Evolutionary conservation across 371 early-diverging fungal genomes (phyloP).

Genomic region (Mortierella polycephala): DNA sequence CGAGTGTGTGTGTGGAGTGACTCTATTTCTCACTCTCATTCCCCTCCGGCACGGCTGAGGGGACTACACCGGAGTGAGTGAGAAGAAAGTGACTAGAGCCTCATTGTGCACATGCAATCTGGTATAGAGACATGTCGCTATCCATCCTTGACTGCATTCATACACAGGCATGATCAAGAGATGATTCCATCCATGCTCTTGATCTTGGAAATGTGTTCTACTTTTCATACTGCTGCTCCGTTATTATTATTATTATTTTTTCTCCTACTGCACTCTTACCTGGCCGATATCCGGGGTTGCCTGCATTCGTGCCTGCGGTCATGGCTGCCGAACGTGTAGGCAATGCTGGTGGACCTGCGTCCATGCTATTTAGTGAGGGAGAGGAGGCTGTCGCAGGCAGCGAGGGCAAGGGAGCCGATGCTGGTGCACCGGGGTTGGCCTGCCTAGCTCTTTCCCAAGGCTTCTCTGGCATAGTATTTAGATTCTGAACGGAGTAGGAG

Average conservation of each 20-base stretch:
- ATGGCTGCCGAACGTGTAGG: slow-evolving; percentile 52
- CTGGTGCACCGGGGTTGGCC: slow-evolving; percentile 26
- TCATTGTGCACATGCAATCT: not conserved
- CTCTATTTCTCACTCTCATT: too few relatives aligned
- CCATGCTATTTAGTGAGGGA: slow-evolving; percentile 6
- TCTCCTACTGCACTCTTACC: slow-evolving; percentile 7
- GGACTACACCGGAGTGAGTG: not conserved
- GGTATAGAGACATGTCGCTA: too few relatives aligned
- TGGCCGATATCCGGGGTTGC: slow-evolving; percentile 37
- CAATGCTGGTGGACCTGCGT: slow-evolving; percentile 50
- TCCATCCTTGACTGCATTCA: too few relatives aligned
- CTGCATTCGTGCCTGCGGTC: slow-evolving; percentile 18
- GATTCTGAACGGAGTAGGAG: not conserved
- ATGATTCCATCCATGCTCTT: too few relatives aligned
- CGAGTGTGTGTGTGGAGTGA: not conserved
- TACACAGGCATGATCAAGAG: too few relatives aligned
- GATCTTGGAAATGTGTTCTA: not conserved
- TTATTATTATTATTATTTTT: not conserved
- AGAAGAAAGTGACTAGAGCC: not conserved
- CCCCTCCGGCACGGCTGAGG: too few relatives aligned
- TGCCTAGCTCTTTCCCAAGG: slow-evolving; percentile 87
- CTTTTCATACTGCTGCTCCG: not conserved
- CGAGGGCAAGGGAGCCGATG: slow-evolving; percentile 37
- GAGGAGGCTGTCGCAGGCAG: slow-evolving; percentile 35
- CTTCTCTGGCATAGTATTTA: slow-evolving; percentile 80